Conservation (phyloP, 2,329 filamentous ascomycete genomes). For the Fusarium sp. region DNA sequence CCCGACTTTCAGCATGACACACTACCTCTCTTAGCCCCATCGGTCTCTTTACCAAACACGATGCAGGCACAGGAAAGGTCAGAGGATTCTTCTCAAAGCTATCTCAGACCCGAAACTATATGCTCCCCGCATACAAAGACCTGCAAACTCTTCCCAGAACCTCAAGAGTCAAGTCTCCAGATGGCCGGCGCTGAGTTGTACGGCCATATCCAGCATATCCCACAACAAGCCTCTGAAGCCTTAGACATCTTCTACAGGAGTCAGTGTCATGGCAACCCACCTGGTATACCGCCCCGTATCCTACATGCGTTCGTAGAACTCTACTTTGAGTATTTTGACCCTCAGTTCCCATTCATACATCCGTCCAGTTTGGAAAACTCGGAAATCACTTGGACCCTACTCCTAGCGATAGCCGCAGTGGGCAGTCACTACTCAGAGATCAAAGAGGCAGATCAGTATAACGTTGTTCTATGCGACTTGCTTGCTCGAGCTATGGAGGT, state of each 20-base stretch:
- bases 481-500: background rate
- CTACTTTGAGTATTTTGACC: background rate
- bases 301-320: background rate
- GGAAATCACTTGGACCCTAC: accelerated
- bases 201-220: background rate
- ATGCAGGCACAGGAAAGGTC: too few relatives aligned
- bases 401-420: accelerated
- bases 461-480: accelerated
- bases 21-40: background rate
- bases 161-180: accelerated
- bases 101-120: accelerated
- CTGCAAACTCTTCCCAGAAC: background rate
- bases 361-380: accelerated
- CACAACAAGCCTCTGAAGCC: accelerated
- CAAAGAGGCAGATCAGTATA: background rate
- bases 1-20: background rate
- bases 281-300: accelerated
- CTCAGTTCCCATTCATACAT: background rate
- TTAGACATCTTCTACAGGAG: background rate
- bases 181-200: background rate
- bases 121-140: background rate
- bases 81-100: accelerated
- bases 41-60: too few relatives aligned
- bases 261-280: accelerated
- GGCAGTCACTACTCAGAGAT: background rate